Base-by-base conservation (phyloP, 2,329 filamentous ascomycete species). In the Colletotrichum sp. region DNA sequence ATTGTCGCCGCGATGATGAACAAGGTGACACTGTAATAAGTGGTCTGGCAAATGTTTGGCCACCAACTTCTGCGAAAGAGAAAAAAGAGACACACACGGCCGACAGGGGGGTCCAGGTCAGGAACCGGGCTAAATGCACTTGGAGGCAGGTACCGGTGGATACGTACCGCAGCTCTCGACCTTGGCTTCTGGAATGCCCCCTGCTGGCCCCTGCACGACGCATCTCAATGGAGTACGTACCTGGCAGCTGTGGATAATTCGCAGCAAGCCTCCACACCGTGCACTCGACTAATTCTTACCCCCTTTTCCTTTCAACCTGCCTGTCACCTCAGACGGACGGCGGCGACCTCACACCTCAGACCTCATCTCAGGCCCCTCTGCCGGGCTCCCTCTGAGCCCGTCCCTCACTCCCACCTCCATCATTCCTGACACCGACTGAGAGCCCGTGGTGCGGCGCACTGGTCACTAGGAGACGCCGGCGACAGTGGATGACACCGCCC, bases 141-240 rank as follows among this genome's bases (percentile, higher is more conserved):
- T n/a, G 25, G 65, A 75, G 58, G 73, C 62, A 75, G 73, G 70
- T 75, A 73, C 73, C 43, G 34, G 70, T 73, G 70, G 73, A 60
- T 75, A 68, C 64, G 70, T 68, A 73, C 56, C 62, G 73, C 39
- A 52, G 36, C 70, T 66, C 64, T 22, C 69, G 32, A 52, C 58
- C 70, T 69, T 73, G 58, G 70, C 73, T 69, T 75, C 64, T 75
- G 73, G 73, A 75, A 58, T 61, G 28, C 43, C 72, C 70, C 73
- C 73, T 68, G 70, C 27, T 67, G 64, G 58, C 70, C 73, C 73
- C 73, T 73, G 73, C 73, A 65, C 73, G 43, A 52, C 43, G 43
- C 43, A 52, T 52, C 60, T 66, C 36, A n/a, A 34, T 61, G 58
- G 58, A 32, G 27, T 30, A 61, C 55, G 55, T 27, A 28, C 28